Conservation (phyloP, 1,284 basidiomycete genomes). For the Cutaneotrichosporon arboriforme region DNA sequence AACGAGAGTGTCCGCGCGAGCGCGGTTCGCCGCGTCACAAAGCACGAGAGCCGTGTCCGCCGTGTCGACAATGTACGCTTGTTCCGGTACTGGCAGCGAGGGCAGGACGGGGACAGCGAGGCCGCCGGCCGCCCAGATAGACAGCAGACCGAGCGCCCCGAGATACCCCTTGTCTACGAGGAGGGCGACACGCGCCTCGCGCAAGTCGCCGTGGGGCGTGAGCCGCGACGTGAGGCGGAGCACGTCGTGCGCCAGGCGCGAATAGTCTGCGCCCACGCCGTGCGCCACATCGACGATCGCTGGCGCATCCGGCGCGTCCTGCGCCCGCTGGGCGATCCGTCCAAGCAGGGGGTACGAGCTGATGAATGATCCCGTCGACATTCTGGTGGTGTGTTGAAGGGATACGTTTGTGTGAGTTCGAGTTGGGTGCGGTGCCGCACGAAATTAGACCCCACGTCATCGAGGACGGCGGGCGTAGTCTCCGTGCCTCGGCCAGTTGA, state of each 20-base stretch:
- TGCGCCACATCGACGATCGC: constrained; percentile 24
- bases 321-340: constrained; percentile 17
- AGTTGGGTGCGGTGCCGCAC: too few species aligned
- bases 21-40: constrained; percentile 22
- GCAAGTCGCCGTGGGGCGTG: background rate
- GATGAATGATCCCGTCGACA: too few species aligned
- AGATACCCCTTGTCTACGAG: constrained; percentile 32
- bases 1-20: constrained; percentile 28
- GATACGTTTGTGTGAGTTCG: too few species aligned
- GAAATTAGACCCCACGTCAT: too few species aligned
- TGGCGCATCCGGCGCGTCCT: constrained; percentile 10
- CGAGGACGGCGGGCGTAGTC: too few species aligned
- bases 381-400: background rate
- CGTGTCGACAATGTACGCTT: constrained; percentile 36
- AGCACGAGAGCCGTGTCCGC: constrained; percentile 30
- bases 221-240: constrained; percentile 9
- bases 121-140: constrained; percentile 33
- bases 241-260: constrained; percentile 20
- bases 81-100: constrained; percentile 36
- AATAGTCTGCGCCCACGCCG: constrained; percentile 12
- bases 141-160: constrained; percentile 23
- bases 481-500: too few species aligned
- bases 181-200: constrained; percentile 23
- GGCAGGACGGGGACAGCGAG: constrained; percentile 37
- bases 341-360: constrained; percentile 20